Evolutionary conservation across 257 asterid genomes (phyloP), one percentile per base, ranked within the genome.

Genomic region (Echium plantagineum): DNA sequence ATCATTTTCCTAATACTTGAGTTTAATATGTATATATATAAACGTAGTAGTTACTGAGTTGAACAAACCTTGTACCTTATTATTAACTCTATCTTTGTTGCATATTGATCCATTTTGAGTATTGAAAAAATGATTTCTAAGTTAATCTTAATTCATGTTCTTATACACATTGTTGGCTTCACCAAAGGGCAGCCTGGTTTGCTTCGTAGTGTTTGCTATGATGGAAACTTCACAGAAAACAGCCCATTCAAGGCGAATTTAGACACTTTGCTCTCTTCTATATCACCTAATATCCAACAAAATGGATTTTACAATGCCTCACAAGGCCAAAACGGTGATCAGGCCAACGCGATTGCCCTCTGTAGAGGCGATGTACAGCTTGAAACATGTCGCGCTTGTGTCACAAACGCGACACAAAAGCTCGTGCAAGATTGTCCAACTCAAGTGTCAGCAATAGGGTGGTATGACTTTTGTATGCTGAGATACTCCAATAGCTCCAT

Each of bases 311-410:
- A 59, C 63, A 59, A 31, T 18, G 63, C 52, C 15, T 30, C 63
- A 9, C 47, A 19, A 15, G 63, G 63, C 9, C 12, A n/a, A 6
- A 42, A 19, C 24, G 12, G 5, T 32, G 63, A 67, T 31, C 19
- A 20, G 3, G 75, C 52, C 42, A 46, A 63, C 42, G 75, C 71
- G 7, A n/a, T 72, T 2, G 74, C 66, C 5, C 67, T 73, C 13
- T 81, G 84, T 61, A 46, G 80, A 35, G 80, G 75, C 0, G 84
- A 78, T 35, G 60, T 63, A 15, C 55, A 58, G 51, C 58, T 20
- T 6, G 31, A 53, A 5, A 7, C 19, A 3, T 81, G 87, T 31
- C 71, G 65, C 9, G 17, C 17, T 19, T 79, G 81, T 58, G 22
- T 76, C 12, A 16, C 0, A 3, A 8, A 59, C 19, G 58, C 73